Base-by-base conservation (phyloP, 2,329 filamentous ascomycete species). In the Colletotrichum musicola region DNA sequence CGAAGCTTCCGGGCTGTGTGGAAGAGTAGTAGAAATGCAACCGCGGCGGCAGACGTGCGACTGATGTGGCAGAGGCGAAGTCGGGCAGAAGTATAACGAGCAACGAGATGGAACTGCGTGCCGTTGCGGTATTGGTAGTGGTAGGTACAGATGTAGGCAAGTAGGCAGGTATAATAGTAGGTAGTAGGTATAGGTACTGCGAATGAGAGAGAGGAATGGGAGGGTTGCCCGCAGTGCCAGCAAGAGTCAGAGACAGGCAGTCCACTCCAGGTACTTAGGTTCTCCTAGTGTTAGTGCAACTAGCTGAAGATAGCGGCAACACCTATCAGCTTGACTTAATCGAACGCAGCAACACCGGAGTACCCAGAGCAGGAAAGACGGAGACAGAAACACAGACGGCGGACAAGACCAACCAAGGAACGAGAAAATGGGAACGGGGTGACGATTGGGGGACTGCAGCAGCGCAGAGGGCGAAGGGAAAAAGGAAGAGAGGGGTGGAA, bases 51-150 rank as follows among this genome's bases (percentile, higher is more conserved):
- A 20, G 64, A 55, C 42, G 53, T 57, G 44, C 60, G 65, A 44
- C 61, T 50, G 65, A 55, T 60, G 62, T 68, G 65, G 65, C 49
- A 49, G 62, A 68, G 42, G 49, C 62, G 40, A 65, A 49, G 35
- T 35, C 46, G 14, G 54, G 22, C 30, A 47, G 49, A 51, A 25
- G 49, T 30, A 53, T 22, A 53, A 12, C 49, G 51, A 40, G 27
- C 51, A 14, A 42, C 13, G 40, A 42, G 40, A n/a, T 42, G 12
- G 9, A n/a, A 42, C 40, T 42, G 40, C 30, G 30, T n/a, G 44
- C 44, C 16, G 7, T 46, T 46, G 44, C 12, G 7, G 7, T 35
- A 35, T 9, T 35, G 7, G 7, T 35, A 35, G 30, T 25, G 22
- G 22, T 25, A 25, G 22, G 22, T 25, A 25, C 22, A 25, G 22